Base-by-base conservation (phyloP, 352 stramenopile species). In the Phytophthora sp. region DNA sequence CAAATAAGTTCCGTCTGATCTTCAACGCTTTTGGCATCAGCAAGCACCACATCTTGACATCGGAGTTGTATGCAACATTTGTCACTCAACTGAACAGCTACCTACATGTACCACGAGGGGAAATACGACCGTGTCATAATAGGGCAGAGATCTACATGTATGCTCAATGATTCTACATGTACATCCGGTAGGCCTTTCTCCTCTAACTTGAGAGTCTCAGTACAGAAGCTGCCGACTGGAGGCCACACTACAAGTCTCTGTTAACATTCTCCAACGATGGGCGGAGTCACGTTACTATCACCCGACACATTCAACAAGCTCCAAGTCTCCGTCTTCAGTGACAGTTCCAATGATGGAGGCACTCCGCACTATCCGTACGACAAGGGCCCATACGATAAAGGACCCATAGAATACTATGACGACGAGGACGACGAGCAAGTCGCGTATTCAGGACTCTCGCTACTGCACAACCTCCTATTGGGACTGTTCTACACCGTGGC, bases 251-350 rank as follows among this genome's bases (percentile, higher is more conserved):
- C n/a, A 51, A 42, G 44, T 62, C 38, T 55, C 50, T 27, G 50
- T 39, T 66, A n/a, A n/a, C 35, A 41, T 26, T 23, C 38, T 35
- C 58, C 20, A 13, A 45, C 27, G 3, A 66, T 65, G 47, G 26
- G 12, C 6, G 55, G n/a, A 4, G 20, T 71, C 23, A 21, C 47
- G 29, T 39, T 75, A 20, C 46, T 75, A 24, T 75, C 67, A 0
- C 62, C 67, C 13, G 59, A 56, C 36, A 71, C 61, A 1, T 75
- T 30, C 62, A 50, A 57, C 51, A 66, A 65, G 24, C 52, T 75
- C 3, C 67, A 66, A 24, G 39, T 11, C n/a, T 60, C 54, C 70
- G 24, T 90, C 69, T 21, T 88, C 77, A 64, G 71, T 76, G 31
- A 77, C 23, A 58, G 42, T 1, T 68, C 56, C 12, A 68, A 45